These are phyloP conservation scores for Scenedesmus sp. DNA, from an alignment of 163 green algal genomes.

Conservation along the genomic window DNA sequence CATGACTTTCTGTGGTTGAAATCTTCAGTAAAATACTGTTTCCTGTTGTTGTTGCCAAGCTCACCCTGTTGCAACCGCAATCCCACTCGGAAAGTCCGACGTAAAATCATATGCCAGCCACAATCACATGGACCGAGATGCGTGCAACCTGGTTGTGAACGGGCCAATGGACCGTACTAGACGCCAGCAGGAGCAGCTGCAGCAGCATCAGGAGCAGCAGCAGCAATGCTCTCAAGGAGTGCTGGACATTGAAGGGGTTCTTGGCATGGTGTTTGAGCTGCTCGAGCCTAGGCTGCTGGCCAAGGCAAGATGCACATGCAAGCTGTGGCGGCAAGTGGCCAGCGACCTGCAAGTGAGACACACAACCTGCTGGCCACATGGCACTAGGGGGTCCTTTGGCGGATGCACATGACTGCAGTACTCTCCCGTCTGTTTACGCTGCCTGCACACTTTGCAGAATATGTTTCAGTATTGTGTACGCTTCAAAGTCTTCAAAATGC, in stretches of 20 bases:
- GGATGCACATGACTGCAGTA: no score
- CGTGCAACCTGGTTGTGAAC: background rate
- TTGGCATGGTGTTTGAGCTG: constrained; percentile 8
- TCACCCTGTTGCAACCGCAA: background rate
- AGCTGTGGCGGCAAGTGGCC: constrained; percentile 44
- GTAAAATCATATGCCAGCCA: background rate
- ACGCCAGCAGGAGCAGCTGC: background rate
- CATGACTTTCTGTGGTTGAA: no score
- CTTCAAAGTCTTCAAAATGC: background rate
- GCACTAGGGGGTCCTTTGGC: no score
- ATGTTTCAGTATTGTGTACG: background rate
- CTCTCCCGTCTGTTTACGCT: no score
- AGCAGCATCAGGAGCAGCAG: constrained; percentile 1
- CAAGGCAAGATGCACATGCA: constrained; percentile 16
- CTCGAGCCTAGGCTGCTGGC: constrained; percentile 4
- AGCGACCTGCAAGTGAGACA: constrained; percentile 33
- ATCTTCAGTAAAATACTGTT: background rate
- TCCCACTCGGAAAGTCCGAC: background rate
- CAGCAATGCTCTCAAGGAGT: background rate
- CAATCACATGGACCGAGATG: background rate
- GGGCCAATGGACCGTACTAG: background rate
- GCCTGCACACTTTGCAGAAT: background rate
- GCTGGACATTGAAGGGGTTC: background rate
- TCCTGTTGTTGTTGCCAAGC: background rate
- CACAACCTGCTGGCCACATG: background rate